A percentile compares a stretch with the other conserved stretches of the same genome.
These are phyloP conservation scores for Aspergillus heteromorphus DNA, from an alignment of 495 filamentous ascomycete genomes.

Conservation along the genomic window DNA sequence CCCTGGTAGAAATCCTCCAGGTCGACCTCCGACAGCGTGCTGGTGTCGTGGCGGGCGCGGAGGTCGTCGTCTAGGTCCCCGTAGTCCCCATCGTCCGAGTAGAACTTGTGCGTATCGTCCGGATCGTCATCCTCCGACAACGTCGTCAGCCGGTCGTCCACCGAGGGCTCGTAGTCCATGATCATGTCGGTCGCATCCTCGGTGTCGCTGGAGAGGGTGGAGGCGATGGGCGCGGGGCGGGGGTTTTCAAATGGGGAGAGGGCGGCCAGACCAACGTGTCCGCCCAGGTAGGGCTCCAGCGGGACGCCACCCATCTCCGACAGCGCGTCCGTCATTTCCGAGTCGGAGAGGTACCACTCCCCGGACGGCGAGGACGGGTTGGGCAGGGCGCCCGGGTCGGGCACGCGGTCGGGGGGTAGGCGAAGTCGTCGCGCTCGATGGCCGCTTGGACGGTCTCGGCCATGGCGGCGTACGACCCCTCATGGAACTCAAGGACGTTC, in stretches of 20 bases:
- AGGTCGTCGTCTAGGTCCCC: constrained; percentile 9
- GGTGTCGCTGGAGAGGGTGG: constrained; percentile 21
- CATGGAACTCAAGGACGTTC: constrained; percentile 17
- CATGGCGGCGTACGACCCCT: constrained; percentile 12
- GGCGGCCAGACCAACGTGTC: constrained; percentile 17
- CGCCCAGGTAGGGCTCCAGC: constrained; percentile 12
- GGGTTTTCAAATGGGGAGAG: constrained; percentile 17
- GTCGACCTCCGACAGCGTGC: constrained; percentile 23
- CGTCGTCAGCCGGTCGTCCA: constrained; percentile 11
- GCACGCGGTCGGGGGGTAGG: neutral
- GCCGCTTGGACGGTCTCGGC: constrained; percentile 32
- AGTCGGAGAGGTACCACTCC: constrained; percentile 18
- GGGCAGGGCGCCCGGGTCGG: neutral
- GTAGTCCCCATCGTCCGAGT: constrained; percentile 28
- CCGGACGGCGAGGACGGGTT: constrained; percentile 7
- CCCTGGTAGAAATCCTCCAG: constrained; percentile 32
- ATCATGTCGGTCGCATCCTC: constrained; percentile 21
- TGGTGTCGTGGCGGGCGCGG: neutral
- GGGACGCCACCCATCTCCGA: constrained; percentile 21
- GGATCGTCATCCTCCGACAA: constrained; percentile 23
- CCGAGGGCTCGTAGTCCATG: constrained; percentile 25
- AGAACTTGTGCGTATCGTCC: constrained; percentile 34
- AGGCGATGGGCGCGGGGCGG: constrained; percentile 10
- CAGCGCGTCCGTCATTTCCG: constrained; percentile 20
- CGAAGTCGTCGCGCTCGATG: constrained; percentile 9